Evolutionary conservation across 2,329 filamentous ascomycete species (phyloP).

Genomic region (Dactylellina leptospora): DNA sequence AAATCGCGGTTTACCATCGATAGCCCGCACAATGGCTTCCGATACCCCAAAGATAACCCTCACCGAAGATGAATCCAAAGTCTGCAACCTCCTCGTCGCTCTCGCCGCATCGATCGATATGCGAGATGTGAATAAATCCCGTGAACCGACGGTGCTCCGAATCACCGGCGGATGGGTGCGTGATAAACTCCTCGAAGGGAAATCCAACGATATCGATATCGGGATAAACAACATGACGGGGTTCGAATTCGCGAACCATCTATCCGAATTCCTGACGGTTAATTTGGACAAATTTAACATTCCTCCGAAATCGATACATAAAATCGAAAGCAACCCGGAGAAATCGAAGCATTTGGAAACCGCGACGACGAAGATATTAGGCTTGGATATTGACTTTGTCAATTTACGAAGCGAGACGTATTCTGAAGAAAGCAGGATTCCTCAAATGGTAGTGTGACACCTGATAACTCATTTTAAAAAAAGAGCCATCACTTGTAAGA

Average conservation of each 20-base stretch:
- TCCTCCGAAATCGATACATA: slow-evolving; percentile 75
- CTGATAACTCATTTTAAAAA: background rate
- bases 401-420: slow-evolving; percentile 94
- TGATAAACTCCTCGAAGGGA: slow-evolving; percentile 77
- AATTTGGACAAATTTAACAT: slow-evolving; percentile 71
- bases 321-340: slow-evolving; percentile 89
- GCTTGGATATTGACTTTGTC: slow-evolving; percentile 90
- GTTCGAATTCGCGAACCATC: slow-evolving; percentile 74
- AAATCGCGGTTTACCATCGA: background rate
- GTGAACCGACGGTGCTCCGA: slow-evolving; percentile 71
- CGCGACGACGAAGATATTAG: slow-evolving; percentile 83
- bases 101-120: slow-evolving; percentile 73
- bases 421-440: slow-evolving; percentile 85
- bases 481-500: too few species aligned
- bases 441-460: slow-evolving; percentile 70
- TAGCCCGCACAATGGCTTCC: background rate
- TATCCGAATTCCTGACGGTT: slow-evolving; percentile 74
- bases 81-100: slow-evolving; percentile 81
- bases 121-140: slow-evolving; percentile 56
- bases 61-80: slow-evolving; percentile 74
- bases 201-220: slow-evolving; percentile 83
- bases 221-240: slow-evolving; percentile 88
- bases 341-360: slow-evolving; percentile 97
- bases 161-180: slow-evolving; percentile 90
- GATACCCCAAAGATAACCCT: slow-evolving; percentile 65